Base-by-base conservation (phyloP, 805 yeast species). In the Starmerella lactis-condensi region DNA sequence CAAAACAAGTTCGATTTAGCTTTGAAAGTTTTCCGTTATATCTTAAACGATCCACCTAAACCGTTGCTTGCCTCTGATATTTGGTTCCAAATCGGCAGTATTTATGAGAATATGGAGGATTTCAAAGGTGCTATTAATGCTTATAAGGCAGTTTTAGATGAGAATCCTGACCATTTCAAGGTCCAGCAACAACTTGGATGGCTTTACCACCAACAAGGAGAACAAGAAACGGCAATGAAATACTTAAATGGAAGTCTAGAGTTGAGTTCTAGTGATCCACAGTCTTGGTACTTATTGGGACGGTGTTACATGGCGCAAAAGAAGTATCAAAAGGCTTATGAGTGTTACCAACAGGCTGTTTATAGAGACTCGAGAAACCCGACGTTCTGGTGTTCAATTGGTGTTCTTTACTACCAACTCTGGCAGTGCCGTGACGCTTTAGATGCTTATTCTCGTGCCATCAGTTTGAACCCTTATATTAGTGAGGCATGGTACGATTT, bases 401-500 rank as follows among this genome's bases (percentile, higher is more conserved):
- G 98, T 52, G 98, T 89, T 11, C 64, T 89, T 36, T 89, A 89
- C 58, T 89, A 85, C 56, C 95, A 89, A 57, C 85, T 89, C 37
- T 72, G 89, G 35, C 98, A 89, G 59, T 89, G 79, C 58, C 66
- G 93, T 35, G 98, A 89, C 52, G 98, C 98, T 2, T 62, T 89
- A 41, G 96, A 89, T 53, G 98, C 98, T 11, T 89, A 89, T 58
- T 83, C 96, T 6, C 64, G 96, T 34, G 98, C 98, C 8, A 89
- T 89, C 38, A 66, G 95, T 45, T 67, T 89, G 47, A 89, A 89
- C 46, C 98, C 98, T 11, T 83, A 83, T 60, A 76, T 89, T 42
- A 72, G 89, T 37, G 98, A 89, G 56, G 98, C 89, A 17, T 89
- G 98, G 98, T 89, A 89, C 56, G 98, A 89, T 56, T 65, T 89